Base-by-base conservation (phyloP, 257 asterid species). In the Solanum dulcamara region DNA sequence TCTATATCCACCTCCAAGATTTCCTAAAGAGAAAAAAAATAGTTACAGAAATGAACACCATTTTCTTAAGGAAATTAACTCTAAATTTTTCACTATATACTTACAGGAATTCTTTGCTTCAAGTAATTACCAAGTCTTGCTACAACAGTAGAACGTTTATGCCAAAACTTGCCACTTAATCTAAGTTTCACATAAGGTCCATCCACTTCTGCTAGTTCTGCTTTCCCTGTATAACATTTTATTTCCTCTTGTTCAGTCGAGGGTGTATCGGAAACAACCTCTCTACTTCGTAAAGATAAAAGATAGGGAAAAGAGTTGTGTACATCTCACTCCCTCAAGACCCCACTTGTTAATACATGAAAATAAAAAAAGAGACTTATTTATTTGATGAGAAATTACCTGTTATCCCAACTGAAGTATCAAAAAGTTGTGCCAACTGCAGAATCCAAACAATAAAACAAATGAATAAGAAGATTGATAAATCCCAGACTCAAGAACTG, bases 1-100 rank as follows among this genome's bases (percentile, higher is more conserved):
- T 96, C 99, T 83, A 96, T 93, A 50, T 91, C 98, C 44, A 96
- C 99, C 93, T 94, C 98, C 95, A 94, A 88, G 79, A 96, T 96
- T 90, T 96, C 98, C 98, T 95, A 80, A 11, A 28, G 9, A 22
- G 22, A 22, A 57, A 55, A 22, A 26, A n/a, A 57, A 57, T 22
- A 57, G 66, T 57, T 57, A 4, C 2, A 57, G 30, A 57, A 59
- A 57, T 57, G 1, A n/a, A 57, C 66, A 38, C 8, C 44, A 7
- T 37, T 37, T 38, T 83, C 12, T 14, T 3, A 30, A 57, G 22
- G 13, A 26, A 57, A 17, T 38, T 30, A 64, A 6, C 26, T 22
- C 22, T 72, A 35, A 37, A 32, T 1, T 32, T 37, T 37, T 6
- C 59, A 26, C 37, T 26, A 40, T 59, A 20, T 85, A 50, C 92